Conservation (phyloP, 2,329 filamentous ascomycete species). For the Malbranchea zuffiana region DNA sequence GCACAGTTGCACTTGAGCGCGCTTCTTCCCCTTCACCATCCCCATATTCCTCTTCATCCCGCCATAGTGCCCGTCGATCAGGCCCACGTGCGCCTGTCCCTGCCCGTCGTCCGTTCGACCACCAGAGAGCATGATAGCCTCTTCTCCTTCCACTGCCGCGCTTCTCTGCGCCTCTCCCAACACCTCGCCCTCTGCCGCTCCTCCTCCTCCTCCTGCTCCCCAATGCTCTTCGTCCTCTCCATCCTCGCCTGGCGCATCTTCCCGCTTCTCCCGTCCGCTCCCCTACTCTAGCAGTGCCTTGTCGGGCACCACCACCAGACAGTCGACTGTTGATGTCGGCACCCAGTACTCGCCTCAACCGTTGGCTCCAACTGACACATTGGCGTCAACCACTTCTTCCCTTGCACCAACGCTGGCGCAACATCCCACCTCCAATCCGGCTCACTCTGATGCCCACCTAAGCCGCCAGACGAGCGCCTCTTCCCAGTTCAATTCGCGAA, state of each 20-base stretch:
- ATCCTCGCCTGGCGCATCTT: conserved; percentile 5
- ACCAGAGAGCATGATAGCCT: conserved; percentile 26
- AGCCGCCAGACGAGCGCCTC: conserved; percentile 12
- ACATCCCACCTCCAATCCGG: background rate
- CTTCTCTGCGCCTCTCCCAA: conserved; percentile 25
- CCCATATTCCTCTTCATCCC: too few relatives aligned
- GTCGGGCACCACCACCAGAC: conserved; percentile 11
- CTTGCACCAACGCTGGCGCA: background rate
- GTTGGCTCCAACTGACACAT: conserved; percentile 23
- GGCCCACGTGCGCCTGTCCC: conserved; percentile 15
- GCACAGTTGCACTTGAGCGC: too few relatives aligned
- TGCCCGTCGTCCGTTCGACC: background rate
- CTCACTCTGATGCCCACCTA: conserved; percentile 14
- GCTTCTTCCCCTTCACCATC: too few relatives aligned
- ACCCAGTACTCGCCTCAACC: conserved; percentile 48
- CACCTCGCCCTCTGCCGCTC: conserved; percentile 14
- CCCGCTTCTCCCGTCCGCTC: conserved; percentile 10
- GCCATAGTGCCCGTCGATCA: conserved; percentile 9
- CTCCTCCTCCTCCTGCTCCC: conserved; percentile 1
- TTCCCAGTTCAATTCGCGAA: conserved; percentile 15
- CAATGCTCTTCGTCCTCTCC: background rate
- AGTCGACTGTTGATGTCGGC: conserved; percentile 38
- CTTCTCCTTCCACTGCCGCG: conserved; percentile 30
- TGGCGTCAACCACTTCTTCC: conserved; percentile 2
- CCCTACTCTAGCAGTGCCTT: conserved; percentile 12